Percentiles rank a stretch among this genome's conserved stretches.
Evolutionary conservation across 371 early-diverging fungal species (phyloP).

Genomic region (Mucor ambiguus): DNA sequence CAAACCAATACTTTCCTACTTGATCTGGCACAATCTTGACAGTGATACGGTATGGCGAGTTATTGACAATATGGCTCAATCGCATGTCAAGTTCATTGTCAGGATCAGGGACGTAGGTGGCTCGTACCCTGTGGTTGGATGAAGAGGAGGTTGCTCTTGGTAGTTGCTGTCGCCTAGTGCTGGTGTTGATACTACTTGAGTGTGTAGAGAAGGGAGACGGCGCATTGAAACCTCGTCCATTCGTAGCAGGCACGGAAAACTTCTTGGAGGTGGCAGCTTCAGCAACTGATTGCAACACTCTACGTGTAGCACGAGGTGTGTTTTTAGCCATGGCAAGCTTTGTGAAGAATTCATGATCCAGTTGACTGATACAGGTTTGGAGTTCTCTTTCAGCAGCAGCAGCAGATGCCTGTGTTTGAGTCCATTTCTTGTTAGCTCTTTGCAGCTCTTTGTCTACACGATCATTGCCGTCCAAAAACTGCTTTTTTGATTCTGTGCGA

Average conservation of each 20-base stretch:
- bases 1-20: conserved; percentile 70
- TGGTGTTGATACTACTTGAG: not conserved
- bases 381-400: conserved; percentile 36
- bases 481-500: conserved; percentile 31
- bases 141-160: conserved; percentile 11
- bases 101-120: conserved; percentile 31
- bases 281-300: conserved; percentile 3
- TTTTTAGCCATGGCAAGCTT: conserved; percentile 46
- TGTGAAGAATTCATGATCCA: conserved; percentile 50
- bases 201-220: conserved; percentile 6
- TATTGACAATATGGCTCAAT: conserved; percentile 62
- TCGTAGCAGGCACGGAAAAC: not conserved
- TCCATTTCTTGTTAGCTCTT: conserved; percentile 45
- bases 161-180: conserved; percentile 9
- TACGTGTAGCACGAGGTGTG: conserved; percentile 3
- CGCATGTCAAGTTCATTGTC: conserved; percentile 31
- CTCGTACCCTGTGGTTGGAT: not conserved
- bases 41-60: conserved; percentile 27
- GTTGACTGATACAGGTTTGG: conserved; percentile 37
- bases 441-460: conserved; percentile 43
- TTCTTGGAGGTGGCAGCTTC: conserved; percentile 6
- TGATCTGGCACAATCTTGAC: conserved; percentile 46
- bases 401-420: conserved; percentile 38
- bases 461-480: conserved; percentile 32
- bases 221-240: not conserved